These are phyloP conservation scores for Ensete ventricosum DNA, from an alignment of 176 grass and related monocot genomes.

Conservation along the genomic window DNA sequence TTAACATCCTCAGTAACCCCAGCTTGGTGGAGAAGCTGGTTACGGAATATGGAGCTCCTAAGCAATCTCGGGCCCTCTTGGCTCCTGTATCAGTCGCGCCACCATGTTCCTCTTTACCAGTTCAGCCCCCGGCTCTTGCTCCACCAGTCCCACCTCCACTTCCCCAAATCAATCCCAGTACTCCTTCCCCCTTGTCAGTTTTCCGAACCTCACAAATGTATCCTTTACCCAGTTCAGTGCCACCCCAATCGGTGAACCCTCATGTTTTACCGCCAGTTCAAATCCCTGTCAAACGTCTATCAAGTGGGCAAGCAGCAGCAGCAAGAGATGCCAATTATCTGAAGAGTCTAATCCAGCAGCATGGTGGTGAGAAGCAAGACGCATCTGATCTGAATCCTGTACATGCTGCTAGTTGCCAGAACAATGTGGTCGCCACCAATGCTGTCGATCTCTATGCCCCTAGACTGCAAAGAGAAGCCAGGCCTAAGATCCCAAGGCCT, in stretches of 20 bases:
- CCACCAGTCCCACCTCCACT: background rate
- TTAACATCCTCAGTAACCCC: constrained; percentile 86
- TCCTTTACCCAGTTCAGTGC: constrained; percentile 16
- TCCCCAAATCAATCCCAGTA: background rate
- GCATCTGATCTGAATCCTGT: constrained; percentile 18
- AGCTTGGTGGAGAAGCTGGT: constrained; percentile 61
- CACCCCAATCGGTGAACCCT: background rate
- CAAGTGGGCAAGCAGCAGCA: background rate
- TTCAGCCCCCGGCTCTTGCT: constrained; percentile 1
- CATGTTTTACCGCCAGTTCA: background rate
- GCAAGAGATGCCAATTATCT: constrained; percentile 53
- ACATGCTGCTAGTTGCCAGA: constrained; percentile 39
- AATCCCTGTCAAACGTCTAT: background rate
- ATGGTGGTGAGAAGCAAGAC: constrained; percentile 70
- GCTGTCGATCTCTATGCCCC: constrained; percentile 25
- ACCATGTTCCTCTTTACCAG: background rate
- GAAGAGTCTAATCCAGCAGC: constrained; percentile 75
- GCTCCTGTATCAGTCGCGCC: background rate
- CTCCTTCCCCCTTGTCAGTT: constrained; percentile 1
- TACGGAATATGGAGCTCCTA: constrained; percentile 43
- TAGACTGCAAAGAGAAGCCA: constrained; percentile 29
- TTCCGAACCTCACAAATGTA: constrained; percentile 4
- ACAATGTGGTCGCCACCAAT: background rate
- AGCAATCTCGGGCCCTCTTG: constrained; percentile 22
- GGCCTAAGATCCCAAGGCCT: constrained; percentile 45